Evolutionary conservation across 495 filamentous ascomycete genomes (phyloP).

Genomic region (Umbilicaria muhlenbergii): DNA sequence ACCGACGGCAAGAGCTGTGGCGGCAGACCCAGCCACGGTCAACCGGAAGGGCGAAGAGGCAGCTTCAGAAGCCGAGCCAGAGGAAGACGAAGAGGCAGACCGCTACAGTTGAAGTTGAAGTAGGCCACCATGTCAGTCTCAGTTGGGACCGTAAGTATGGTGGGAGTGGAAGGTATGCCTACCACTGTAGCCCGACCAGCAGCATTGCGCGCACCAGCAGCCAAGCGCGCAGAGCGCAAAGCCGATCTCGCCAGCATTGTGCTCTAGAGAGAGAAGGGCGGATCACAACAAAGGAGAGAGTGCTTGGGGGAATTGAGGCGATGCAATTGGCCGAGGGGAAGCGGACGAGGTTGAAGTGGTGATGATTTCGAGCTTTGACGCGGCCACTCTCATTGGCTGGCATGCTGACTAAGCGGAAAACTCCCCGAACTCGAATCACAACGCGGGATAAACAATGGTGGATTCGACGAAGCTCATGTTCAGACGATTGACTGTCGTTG

Average conservation of each 20-base stretch:
- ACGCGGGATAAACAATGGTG: not conserved
- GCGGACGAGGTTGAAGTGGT: not conserved
- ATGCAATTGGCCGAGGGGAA: not conserved
- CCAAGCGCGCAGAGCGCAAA: conserved; percentile 63
- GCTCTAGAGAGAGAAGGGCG: conserved; percentile 8
- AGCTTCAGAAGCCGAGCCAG: conserved; percentile 31
- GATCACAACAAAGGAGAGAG: conserved; percentile 5
- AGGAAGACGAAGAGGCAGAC: conserved; percentile 29
- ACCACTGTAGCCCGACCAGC: conserved; percentile 35
- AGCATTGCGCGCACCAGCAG: conserved; percentile 45
- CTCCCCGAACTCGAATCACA: not conserved
- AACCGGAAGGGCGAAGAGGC: conserved; percentile 38
- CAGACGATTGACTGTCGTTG: not conserved
- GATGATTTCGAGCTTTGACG: not conserved
- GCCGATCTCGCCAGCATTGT: conserved; percentile 79
- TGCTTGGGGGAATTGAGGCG: not conserved
- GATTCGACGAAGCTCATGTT: not conserved
- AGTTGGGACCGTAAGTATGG: conserved; percentile 2
- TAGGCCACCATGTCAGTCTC: conserved; percentile 17
- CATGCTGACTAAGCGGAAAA: not conserved
- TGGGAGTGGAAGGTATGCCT: conserved; percentile 17
- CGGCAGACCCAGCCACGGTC: conserved; percentile 67
- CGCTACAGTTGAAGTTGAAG: conserved; percentile 13
- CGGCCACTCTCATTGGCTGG: not conserved
- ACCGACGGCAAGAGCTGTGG: conserved; percentile 71